These are phyloP conservation scores for Botryosphaeria dothidea DNA, from an alignment of 2,329 filamentous ascomycete genomes.

Conservation along the genomic window DNA sequence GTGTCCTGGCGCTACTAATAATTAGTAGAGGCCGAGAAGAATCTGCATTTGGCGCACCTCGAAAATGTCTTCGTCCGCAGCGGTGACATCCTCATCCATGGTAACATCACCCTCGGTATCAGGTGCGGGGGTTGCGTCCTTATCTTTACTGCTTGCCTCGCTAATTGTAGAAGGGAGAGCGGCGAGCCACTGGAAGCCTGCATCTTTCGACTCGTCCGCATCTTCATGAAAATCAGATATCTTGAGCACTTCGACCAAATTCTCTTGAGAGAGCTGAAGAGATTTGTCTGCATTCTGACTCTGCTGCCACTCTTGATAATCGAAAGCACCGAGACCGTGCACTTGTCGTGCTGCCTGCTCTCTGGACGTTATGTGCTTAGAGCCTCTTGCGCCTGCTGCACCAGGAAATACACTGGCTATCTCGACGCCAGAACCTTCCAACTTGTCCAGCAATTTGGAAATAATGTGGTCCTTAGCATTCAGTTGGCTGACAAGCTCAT, in stretches of 20 bases:
- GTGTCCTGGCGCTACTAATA: conserved; percentile 11
- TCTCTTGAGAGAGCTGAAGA: neutral
- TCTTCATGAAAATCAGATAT: neutral
- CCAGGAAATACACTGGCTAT: conserved; percentile 59
- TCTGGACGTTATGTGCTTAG: conserved; percentile 47
- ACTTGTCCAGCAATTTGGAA: conserved; percentile 58
- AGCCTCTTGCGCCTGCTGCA: conserved; percentile 47
- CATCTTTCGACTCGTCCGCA: neutral
- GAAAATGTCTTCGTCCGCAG: neutral
- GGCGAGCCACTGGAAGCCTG: neutral
- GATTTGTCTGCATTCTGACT: neutral
- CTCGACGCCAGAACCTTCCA: conserved; percentile 58
- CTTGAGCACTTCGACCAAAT: neutral
- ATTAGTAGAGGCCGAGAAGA: neutral
- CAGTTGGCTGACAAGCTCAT: conserved; percentile 51
- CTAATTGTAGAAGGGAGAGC: neutral
- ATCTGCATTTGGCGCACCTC: neutral
- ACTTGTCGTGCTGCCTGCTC: conserved; percentile 56
- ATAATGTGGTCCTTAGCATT: conserved; percentile 62
- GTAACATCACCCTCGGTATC: neutral
- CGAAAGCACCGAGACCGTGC: conserved; percentile 56
- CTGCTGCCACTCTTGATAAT: conserved; percentile 48
- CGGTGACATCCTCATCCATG: neutral
- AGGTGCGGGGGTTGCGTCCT: neutral
- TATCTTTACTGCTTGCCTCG: neutral